These are phyloP conservation scores for Alternaria ethzedia DNA, from an alignment of 2,329 filamentous ascomycete species.

Conservation along the genomic window DNA sequence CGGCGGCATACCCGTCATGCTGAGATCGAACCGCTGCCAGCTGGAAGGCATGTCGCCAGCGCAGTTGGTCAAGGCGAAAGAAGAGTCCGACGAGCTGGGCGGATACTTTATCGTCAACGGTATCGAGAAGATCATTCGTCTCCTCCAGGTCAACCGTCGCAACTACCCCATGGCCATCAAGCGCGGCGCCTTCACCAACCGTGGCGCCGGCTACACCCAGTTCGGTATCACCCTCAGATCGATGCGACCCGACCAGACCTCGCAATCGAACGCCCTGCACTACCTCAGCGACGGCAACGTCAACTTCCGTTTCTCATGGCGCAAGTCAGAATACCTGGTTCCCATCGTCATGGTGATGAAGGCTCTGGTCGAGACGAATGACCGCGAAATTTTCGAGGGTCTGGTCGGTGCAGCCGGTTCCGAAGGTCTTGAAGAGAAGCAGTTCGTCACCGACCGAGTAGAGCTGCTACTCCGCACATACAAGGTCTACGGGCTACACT, in stretches of 20 bases:
- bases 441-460: constrained; percentile 90
- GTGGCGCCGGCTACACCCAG: constrained; percentile 85
- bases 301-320: constrained; percentile 96
- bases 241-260: constrained; percentile 95
- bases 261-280: constrained; percentile 95
- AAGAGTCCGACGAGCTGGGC: constrained; percentile 94
- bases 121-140: constrained; percentile 12
- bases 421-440: constrained; percentile 80
- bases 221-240: constrained; percentile 91
- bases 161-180: constrained; percentile 97
- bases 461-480: constrained; percentile 92
- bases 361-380: constrained; percentile 92
- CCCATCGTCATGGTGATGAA: constrained; percentile 97
- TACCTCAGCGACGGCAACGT: constrained; percentile 96
- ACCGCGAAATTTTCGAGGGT: constrained; percentile 94
- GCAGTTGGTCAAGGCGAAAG: constrained; percentile 82
- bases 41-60: constrained; percentile 84
- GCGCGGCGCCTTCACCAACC: constrained; percentile 85
- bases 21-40: constrained; percentile 85
- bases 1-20: constrained; percentile 77
- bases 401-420: constrained; percentile 79
- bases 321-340: constrained; percentile 95
- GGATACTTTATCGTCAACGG: constrained; percentile 97
- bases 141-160: constrained; percentile 65
- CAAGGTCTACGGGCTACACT: constrained; percentile 87